These are phyloP conservation scores for Neonectria hederae DNA, from an alignment of 2,329 filamentous ascomycete genomes.

Conservation along the genomic window DNA sequence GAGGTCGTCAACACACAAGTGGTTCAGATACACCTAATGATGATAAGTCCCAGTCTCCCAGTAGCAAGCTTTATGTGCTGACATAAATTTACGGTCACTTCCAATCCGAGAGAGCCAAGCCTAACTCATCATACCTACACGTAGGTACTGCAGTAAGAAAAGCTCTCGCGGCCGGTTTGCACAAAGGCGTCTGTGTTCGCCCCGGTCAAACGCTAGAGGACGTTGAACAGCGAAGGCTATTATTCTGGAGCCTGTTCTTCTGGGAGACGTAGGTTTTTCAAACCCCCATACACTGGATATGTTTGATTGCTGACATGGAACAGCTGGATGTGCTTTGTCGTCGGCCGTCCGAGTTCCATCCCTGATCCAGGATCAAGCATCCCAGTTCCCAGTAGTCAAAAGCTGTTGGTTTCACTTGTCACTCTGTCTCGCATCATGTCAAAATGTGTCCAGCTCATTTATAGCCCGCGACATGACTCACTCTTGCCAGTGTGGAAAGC, in stretches of 20 bases:
- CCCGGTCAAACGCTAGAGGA: slow-evolving; percentile 45
- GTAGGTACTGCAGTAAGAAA: slow-evolving; percentile 53
- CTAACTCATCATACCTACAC: slow-evolving; percentile 54
- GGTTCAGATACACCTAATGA: slow-evolving; percentile 53
- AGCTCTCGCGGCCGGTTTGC: slow-evolving; percentile 54
- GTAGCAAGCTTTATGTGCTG: slow-evolving; percentile 8
- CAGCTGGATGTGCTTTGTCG: slow-evolving; percentile 56
- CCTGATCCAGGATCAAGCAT: slow-evolving; percentile 49
- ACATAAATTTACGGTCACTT: slow-evolving; percentile 49
- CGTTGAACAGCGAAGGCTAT: slow-evolving; percentile 49
- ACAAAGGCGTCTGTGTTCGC: slow-evolving; percentile 51
- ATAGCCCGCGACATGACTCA: slow-evolving; percentile 51
- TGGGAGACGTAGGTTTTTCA: slow-evolving; percentile 52
- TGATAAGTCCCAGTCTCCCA: slow-evolving; percentile 50
- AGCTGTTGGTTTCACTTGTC: slow-evolving; percentile 48
- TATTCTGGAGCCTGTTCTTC: slow-evolving; percentile 50
- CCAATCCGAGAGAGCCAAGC: slow-evolving; percentile 54
- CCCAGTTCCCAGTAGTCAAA: slow-evolving; percentile 48
- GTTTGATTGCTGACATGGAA: neutral
- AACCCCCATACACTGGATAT: neutral
- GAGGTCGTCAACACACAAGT: slow-evolving; percentile 56
- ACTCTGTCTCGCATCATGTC: slow-evolving; percentile 51
- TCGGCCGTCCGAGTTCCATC: slow-evolving; percentile 53
- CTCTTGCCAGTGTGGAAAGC: slow-evolving; percentile 46
- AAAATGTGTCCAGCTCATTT: slow-evolving; percentile 53